Conservation (phyloP, 179 eudicot species). For the Corrigiola litoralis region DNA sequence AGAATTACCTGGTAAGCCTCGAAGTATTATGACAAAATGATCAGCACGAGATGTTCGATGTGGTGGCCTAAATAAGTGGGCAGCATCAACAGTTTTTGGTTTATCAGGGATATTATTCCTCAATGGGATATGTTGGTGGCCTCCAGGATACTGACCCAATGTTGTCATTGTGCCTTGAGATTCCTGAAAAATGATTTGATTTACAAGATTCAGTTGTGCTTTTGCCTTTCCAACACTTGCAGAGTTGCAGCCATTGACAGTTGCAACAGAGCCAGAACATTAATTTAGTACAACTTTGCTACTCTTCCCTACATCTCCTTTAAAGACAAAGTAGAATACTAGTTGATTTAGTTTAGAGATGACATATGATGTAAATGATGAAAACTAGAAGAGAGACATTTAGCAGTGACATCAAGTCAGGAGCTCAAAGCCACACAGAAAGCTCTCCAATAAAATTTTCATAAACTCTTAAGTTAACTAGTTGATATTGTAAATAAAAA, state of each 20-base stretch:
- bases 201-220: neutral
- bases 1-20: constrained; percentile 91
- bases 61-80: constrained; percentile 73
- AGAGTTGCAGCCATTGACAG: neutral
- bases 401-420: neutral
- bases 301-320: neutral
- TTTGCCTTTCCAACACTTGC: neutral
- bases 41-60: constrained; percentile 87
- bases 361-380: neutral
- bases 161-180: constrained; percentile 32
- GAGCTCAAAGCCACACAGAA: too few relatives aligned
- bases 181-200: constrained; percentile 33
- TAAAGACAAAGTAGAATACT: neutral
- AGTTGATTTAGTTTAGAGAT: neutral
- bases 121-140: constrained; percentile 29
- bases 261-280: neutral
- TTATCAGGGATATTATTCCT: constrained; percentile 34
- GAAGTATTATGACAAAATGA: constrained; percentile 86
- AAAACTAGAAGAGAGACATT: neutral
- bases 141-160: constrained; percentile 36
- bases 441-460: too few relatives aligned
- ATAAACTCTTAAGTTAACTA: too few relatives aligned
- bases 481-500: too few relatives aligned
- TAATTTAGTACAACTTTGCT: too few relatives aligned
- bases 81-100: constrained; percentile 60